Evolutionary conservation across 768 basidiomycete genomes (phyloP).

Genomic region (Boletus insuetus): DNA sequence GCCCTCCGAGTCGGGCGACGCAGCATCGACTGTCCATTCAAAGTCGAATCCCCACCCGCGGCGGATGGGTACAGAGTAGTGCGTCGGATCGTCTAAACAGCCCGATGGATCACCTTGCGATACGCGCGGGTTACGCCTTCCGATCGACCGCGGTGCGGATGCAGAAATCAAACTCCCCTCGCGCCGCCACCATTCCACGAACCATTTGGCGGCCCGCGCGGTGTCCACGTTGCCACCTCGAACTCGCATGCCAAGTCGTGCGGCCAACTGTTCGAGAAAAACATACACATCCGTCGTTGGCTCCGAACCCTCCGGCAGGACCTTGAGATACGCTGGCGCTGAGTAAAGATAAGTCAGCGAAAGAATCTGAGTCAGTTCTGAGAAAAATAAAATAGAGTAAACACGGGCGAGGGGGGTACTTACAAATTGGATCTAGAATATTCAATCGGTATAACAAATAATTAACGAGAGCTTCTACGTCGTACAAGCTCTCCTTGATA

Average conservation of each 20-base stretch:
- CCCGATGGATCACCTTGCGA: not conserved
- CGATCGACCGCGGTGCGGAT: constrained; percentile 32
- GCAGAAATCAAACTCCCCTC: constrained; percentile 62
- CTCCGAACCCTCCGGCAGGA: constrained; percentile 51
- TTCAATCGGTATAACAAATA: constrained; percentile 88
- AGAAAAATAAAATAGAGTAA: constrained; percentile 5
- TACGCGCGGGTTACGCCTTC: not conserved
- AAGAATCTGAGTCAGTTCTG: not conserved
- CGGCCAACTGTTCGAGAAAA: constrained; percentile 69
- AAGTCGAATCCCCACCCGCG: constrained; percentile 87
- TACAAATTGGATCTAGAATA: constrained; percentile 68
- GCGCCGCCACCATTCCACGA: constrained; percentile 86
- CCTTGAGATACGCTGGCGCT: constrained; percentile 69
- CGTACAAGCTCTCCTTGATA: constrained; percentile 91
- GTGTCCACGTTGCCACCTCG: constrained; percentile 73
- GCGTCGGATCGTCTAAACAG: not conserved
- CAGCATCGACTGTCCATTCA: constrained; percentile 51
- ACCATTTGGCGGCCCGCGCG: constrained; percentile 71
- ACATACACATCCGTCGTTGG: constrained; percentile 60
- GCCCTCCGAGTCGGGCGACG: not conserved
- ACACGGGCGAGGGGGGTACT: constrained; percentile 26
- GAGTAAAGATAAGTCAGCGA: not conserved
- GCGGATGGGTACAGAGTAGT: constrained; percentile 17
- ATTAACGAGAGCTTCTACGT: constrained; percentile 76
- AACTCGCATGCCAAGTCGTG: constrained; percentile 77